Base-by-base conservation (phyloP, 1,139 yeast species). In the Geotrichum macrosporum region DNA sequence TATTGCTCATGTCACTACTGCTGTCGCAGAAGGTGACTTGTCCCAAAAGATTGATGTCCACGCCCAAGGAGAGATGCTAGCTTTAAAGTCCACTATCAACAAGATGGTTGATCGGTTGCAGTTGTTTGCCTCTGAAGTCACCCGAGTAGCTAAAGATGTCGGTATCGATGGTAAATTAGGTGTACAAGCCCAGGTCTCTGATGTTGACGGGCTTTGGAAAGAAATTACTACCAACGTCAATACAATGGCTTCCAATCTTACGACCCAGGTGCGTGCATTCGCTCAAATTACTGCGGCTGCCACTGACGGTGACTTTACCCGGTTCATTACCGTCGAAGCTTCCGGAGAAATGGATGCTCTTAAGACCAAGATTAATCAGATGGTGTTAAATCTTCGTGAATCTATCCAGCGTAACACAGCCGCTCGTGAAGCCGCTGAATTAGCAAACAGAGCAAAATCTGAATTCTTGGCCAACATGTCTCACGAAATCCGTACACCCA, bases 221-320 rank as follows among this genome's bases (percentile, higher is more conserved):
- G 94, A 85, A 62, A 86, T 86, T 60, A 86, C 94, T 29, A 84
- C 94, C n/a, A 86, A 86, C 66, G 95, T 86, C 56, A 86, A 86
- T 63, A 85, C 94, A 24, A 86, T 86, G 95, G 95, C 95, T 47
- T 81, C 92, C 20, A 86, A 86, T 63, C 77, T 86, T 63, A 86
- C 95, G 0, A 82, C 94, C 1, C 95, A 86, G 69, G 95, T 86
- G 61, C 79, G 95, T 68, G 95, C 95, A 0, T 86, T 86, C 70
- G 95, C 94, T 35, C 94, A 85, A 63, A 86, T 86, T 59, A 86
- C 95, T 0, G 95, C 94, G 22, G 94, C 95, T 31, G 95, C 95
- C 3, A 85, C 95, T 1, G 95, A 86, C 68, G 95, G 95, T 63
- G 95, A 86, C 64, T 86, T 86, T 66, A 85, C 95, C 0, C 74